Base-by-base conservation (phyloP, 176 grass and related monocot genomes). In the Cenchrus fungigraminus region DNA sequence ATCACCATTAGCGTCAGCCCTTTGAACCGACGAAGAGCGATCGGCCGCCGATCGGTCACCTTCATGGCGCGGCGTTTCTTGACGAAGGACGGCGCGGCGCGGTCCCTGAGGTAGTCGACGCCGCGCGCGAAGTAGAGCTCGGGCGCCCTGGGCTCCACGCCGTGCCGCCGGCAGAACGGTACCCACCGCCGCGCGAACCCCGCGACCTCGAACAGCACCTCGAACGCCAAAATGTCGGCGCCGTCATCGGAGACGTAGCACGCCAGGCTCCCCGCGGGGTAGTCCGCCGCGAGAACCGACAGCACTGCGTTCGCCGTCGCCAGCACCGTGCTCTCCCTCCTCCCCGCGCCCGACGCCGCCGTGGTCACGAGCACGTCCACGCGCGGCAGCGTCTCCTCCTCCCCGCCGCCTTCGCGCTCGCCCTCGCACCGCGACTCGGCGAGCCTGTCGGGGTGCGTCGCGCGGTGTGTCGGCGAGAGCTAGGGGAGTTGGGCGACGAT, bases 201-300 rank as follows among this genome's bases (percentile, higher is more conserved):
- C 0, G 87, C 88, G 2, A 86, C 85, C 80, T 88, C 88, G 25
- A 63, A 64, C 43, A 90, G 79, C 45, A 74, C 71, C 63, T 93
- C 91, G 86, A 88, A 81, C n/a, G 67, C 43, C 60, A 90, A 62
- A 86, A 88, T 42, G 75, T 85, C 87, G 1, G 86, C 78, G 66
- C 88, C 91, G 72, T 93, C 91, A 80, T 93, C 91, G 40, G 86
- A 86, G 15, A 90, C 86, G 88, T 88, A 90, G 82, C 91, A 93
- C 0, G 91, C 54, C 20, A 93, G 34, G 12, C 44, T 79, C 9
- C 59, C 68, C 6, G 83, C 82, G 1, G 86, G 91, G 86, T 93
- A 93, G 80, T 93, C 88, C 25, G 86, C 74, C 49, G 91, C 91
- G 12, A 93, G 86, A 65, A 86, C 86, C 6, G 91, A 93, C 50